phyloP scores from a whole-genome alignment of 1,284 basidiomycete species.

The Abortiporus biennis region DNA sequence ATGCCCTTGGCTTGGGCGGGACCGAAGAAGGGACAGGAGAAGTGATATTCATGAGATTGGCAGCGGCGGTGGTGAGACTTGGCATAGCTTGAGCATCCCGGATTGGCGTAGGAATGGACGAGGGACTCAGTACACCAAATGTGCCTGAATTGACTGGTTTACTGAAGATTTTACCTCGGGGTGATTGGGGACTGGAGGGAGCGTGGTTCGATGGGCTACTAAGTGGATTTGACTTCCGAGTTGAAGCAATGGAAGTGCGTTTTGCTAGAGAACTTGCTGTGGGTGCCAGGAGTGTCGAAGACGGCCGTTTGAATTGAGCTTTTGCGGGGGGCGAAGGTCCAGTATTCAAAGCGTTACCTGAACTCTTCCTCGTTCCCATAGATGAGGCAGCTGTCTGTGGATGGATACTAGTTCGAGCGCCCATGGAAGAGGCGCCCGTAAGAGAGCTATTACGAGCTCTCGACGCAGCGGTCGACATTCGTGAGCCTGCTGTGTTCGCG shows the following conservation, averaged over 20 bases:
- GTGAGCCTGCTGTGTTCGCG: slow-evolving; percentile 6
- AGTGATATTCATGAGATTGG: slow-evolving; percentile 16
- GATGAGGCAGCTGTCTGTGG: slow-evolving; percentile 24
- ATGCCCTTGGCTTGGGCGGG: slow-evolving; percentile 31
- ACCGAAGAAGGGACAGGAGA: slow-evolving; percentile 6
- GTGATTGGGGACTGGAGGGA: slow-evolving; percentile 35
- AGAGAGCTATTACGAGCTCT: slow-evolving; percentile 23
- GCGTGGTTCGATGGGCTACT: slow-evolving; percentile 27
- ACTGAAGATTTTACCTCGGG: slow-evolving; percentile 42
- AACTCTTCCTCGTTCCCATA: slow-evolving; percentile 30
- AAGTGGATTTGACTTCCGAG: slow-evolving; percentile 6
- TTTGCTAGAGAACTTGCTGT: slow-evolving; percentile 76
- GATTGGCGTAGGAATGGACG: slow-evolving; percentile 30
- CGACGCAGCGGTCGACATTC: slow-evolving; percentile 9
- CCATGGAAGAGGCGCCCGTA: slow-evolving; percentile 31
- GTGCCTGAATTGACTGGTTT: slow-evolving; percentile 33
- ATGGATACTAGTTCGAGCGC: slow-evolving; percentile 22
- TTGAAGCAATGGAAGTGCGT: slow-evolving; percentile 11
- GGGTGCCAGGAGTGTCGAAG: slow-evolving; percentile 61
- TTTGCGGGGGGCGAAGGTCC: slow-evolving; percentile 13
- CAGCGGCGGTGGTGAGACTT: slow-evolving; percentile 27
- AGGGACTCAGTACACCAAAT: slow-evolving; percentile 21
- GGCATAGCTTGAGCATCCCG: too few relatives aligned
- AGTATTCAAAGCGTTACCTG: slow-evolving; percentile 14
- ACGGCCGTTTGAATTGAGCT: slow-evolving; percentile 21